A percentile compares a stretch with the other conserved stretches of the same genome.
Evolutionary conservation across 331 rosid genomes (phyloP).

Genomic region (Ulmus americana): DNA sequence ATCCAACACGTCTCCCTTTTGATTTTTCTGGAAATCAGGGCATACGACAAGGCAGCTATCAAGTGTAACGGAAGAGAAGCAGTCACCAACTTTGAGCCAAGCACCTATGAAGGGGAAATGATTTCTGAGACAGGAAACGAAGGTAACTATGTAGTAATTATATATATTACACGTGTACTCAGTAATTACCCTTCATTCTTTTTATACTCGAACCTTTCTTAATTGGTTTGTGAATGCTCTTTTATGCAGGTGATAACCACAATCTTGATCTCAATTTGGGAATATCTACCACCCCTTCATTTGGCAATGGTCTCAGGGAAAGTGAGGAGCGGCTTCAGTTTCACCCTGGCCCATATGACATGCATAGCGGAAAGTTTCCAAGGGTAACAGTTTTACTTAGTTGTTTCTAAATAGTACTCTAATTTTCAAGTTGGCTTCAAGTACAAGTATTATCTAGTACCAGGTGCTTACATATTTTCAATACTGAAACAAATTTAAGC

Average conservation of each 20-base stretch:
- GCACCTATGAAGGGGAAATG: conserved; percentile 67
- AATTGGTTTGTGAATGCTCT: conserved; percentile 14
- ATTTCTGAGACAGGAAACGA: conserved; percentile 43
- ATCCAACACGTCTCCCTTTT: conserved; percentile 73
- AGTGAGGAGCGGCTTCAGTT: conserved; percentile 45
- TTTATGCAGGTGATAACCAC: conserved; percentile 50
- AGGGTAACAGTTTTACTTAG: conserved; percentile 39
- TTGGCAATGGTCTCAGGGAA: conserved; percentile 43
- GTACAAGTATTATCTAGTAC: neutral
- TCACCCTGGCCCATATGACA: conserved; percentile 39
- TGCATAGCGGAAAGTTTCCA: conserved; percentile 40
- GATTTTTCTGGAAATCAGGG: conserved; percentile 85
- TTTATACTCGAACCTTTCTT: no score
- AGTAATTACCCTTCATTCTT: no score
- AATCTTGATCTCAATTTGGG: conserved; percentile 92
- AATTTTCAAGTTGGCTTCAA: conserved; percentile 2
- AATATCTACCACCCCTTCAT: conserved; percentile 52
- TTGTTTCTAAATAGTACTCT: neutral
- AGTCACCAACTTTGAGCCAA: conserved; percentile 87
- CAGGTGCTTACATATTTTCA: neutral
- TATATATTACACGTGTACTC: no score
- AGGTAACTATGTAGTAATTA: conserved; percentile 34
- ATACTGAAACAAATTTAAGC: neutral
- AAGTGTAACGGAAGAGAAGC: conserved; percentile 96
- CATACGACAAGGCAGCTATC: conserved; percentile 97